A percentile compares a stretch with the other conserved stretches of the same genome.
These are phyloP conservation scores for Mollisiaceae sp. DNA, from an alignment of 2,329 filamentous ascomycete genomes.

Conservation along the genomic window DNA sequence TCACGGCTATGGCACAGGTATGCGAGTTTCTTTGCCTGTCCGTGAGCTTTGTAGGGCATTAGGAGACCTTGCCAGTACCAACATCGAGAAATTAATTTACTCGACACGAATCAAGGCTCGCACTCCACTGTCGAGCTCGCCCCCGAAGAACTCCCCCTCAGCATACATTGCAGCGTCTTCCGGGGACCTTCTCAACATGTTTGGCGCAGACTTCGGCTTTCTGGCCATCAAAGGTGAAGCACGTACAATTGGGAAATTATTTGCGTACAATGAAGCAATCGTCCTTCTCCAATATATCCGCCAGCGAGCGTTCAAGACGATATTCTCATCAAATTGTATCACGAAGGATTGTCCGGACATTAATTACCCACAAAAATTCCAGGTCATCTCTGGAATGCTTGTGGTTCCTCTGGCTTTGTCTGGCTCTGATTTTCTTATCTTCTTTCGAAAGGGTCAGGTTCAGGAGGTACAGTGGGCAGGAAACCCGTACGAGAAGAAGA, in stretches of 20 bases:
- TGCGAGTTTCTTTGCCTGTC: conserved; percentile 89
- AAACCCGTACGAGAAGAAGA: conserved; percentile 33
- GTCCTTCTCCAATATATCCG: conserved; percentile 32
- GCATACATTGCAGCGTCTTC: conserved; percentile 33
- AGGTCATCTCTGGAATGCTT: conserved; percentile 28
- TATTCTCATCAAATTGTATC: conserved; percentile 29
- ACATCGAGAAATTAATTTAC: conserved; percentile 34
- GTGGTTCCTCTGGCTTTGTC: conserved; percentile 30
- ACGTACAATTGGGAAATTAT: conserved; percentile 32
- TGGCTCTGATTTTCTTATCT: conserved; percentile 33
- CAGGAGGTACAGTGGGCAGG: conserved; percentile 35
- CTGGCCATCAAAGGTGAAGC: conserved; percentile 33
- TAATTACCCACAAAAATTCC: conserved; percentile 16
- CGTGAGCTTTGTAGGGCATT: conserved; percentile 87
- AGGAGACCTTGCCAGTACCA: conserved; percentile 43
- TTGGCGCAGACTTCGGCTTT: conserved; percentile 34
- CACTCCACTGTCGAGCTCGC: conserved; percentile 22
- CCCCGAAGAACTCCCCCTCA: conserved; percentile 27
- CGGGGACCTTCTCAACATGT: conserved; percentile 31
- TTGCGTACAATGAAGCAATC: conserved; percentile 33
- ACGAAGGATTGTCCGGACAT: conserved; percentile 31
- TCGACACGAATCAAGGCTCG: conserved; percentile 27
- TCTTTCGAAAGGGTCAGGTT: conserved; percentile 32
- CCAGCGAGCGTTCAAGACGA: conserved; percentile 21
- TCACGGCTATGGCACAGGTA: conserved; percentile 78